These are phyloP conservation scores for Arachnomyces sp. DNA, from an alignment of 2,329 filamentous ascomycete genomes.

Conservation along the genomic window DNA sequence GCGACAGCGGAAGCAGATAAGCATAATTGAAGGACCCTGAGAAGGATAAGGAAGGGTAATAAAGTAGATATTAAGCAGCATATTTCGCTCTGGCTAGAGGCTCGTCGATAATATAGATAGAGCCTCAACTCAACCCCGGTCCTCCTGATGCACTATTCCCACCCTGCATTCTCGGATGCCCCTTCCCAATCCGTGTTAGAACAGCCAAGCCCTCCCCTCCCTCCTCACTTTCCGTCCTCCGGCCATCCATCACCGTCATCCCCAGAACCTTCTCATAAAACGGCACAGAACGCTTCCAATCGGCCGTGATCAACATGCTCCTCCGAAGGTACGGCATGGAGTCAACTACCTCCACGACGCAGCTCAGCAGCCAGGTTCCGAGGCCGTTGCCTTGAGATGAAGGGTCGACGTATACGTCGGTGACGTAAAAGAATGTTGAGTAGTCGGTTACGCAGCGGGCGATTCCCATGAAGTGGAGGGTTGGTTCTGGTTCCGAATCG, in stretches of 20 bases:
- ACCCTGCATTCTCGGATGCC: too few relatives aligned
- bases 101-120: too few relatives aligned
- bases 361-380: conserved; percentile 56
- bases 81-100: too few relatives aligned
- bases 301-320: conserved; percentile 39
- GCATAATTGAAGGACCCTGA: too few relatives aligned
- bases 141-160: too few relatives aligned
- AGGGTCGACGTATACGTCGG: conserved; percentile 58
- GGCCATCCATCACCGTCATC: conserved; percentile 8
- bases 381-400: conserved; percentile 55
- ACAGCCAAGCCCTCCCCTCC: conserved; percentile 4
- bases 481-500: conserved; percentile 5
- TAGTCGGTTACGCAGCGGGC: conserved; percentile 61
- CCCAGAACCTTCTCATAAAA: conserved; percentile 13
- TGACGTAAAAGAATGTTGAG: conserved; percentile 59
- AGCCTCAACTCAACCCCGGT: too few relatives aligned
- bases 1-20: too few relatives aligned
- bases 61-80: too few relatives aligned
- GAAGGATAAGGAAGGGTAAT: too few relatives aligned
- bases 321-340: conserved; percentile 54
- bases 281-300: conserved; percentile 6
- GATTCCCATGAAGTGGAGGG: conserved; percentile 45
- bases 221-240: conserved; percentile 5
- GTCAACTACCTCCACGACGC: conserved; percentile 49
- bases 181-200: neutral